These are phyloP conservation scores for Mycena filopes DNA, from an alignment of 768 basidiomycete species.

Conservation along the genomic window DNA sequence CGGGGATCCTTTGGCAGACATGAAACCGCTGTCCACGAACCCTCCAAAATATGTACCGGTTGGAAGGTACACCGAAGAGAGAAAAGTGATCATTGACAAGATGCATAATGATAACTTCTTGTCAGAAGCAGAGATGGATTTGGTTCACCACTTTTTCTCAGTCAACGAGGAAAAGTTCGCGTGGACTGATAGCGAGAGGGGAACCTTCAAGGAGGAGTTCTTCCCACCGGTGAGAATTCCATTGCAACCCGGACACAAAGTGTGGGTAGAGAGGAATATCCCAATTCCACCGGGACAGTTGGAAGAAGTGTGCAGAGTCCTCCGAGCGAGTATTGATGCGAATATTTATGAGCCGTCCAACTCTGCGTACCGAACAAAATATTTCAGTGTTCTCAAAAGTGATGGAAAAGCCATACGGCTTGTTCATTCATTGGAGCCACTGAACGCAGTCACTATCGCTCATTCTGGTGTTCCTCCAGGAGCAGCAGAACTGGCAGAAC, in stretches of 20 bases:
- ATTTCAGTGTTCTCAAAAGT: too few relatives aligned
- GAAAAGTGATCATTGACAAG: neutral
- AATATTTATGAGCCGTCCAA: too few relatives aligned
- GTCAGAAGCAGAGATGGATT: neutral
- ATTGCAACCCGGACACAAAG: constrained; percentile 35
- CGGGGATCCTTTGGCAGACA: neutral
- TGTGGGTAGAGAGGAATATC: constrained; percentile 32
- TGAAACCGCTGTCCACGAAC: neutral
- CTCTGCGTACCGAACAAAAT: too few relatives aligned
- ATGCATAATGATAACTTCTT: neutral
- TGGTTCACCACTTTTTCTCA: neutral
- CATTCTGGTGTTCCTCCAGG: constrained; percentile 31
- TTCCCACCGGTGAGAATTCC: constrained; percentile 33
- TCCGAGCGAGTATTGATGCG: neutral
- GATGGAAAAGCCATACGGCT: constrained; percentile 3
- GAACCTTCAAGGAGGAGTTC: constrained; percentile 8
- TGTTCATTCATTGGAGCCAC: constrained; percentile 34
- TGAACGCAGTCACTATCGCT: constrained; percentile 41
- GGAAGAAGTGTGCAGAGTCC: constrained; percentile 17
- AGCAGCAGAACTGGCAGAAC: constrained; percentile 17
- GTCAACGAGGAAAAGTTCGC: neutral
- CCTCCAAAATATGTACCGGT: neutral
- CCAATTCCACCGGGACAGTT: constrained; percentile 33
- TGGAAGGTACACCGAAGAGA: neutral
- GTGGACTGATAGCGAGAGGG: constrained; percentile 1